Evolutionary conservation across 371 early-diverging fungal species (phyloP).

Genomic region (Dinochytrium kinnereticum): DNA sequence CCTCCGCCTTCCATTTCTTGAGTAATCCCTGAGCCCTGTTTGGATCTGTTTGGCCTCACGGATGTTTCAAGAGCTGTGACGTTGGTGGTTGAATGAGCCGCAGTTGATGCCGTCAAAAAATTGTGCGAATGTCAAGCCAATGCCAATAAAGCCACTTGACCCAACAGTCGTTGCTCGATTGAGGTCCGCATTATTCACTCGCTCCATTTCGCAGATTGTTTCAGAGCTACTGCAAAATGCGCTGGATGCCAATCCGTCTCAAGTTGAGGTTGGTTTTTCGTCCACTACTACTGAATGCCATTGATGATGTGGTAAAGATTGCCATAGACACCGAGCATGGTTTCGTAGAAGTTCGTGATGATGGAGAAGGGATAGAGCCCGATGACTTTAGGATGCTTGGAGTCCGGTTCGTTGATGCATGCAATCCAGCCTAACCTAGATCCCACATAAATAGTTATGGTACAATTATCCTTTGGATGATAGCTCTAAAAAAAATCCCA

Average conservation of each 20-base stretch:
- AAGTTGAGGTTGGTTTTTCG: constrained; percentile 54
- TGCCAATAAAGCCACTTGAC: not conserved
- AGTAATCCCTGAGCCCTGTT: too few species aligned
- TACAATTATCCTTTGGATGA: too few species aligned
- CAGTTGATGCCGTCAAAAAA: too few species aligned
- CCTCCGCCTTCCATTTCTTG: not conserved
- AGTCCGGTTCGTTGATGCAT: constrained; percentile 32
- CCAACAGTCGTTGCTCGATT: not conserved
- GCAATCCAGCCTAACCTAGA: too few species aligned
- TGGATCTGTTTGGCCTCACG: too few species aligned
- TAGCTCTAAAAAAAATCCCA: too few species aligned
- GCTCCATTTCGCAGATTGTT: constrained; percentile 9
- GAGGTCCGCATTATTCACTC: not conserved
- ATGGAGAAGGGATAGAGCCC: constrained; percentile 65
- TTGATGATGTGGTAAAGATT: constrained; percentile 11
- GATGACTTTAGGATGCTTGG: constrained; percentile 57
- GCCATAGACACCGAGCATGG: constrained; percentile 49
- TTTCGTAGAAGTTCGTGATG: constrained; percentile 65
- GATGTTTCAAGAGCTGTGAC: too few species aligned
- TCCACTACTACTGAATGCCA: not conserved
- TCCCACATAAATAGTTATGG: not conserved
- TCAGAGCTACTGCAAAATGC: constrained; percentile 69
- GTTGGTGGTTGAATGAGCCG: too few species aligned
- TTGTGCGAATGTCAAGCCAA: too few species aligned
- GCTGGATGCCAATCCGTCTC: constrained; percentile 64